A percentile compares a stretch with the other conserved stretches of the same genome.
Conservation (phyloP, 2,329 filamentous ascomycete genomes). For the Pseudocercospora fuligena region DNA sequence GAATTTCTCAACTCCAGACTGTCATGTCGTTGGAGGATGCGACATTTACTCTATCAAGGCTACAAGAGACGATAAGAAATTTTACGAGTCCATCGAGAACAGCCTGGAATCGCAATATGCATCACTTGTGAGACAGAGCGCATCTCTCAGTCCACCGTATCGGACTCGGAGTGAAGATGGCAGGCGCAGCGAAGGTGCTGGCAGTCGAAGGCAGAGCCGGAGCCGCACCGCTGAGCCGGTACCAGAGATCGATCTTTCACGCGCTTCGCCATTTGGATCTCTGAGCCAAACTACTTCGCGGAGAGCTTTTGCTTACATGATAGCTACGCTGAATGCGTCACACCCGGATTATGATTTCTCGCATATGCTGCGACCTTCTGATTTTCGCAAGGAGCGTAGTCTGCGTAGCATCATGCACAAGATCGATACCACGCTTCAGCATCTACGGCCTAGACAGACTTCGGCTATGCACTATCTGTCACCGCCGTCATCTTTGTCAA, state of each 20-base stretch:
- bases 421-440: constrained; percentile 85
- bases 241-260: constrained; percentile 67
- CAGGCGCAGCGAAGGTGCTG: constrained; percentile 22
- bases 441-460: constrained; percentile 67
- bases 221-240: constrained; percentile 36
- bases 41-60: constrained; percentile 98
- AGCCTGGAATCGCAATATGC: constrained; percentile 91
- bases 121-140: constrained; percentile 81
- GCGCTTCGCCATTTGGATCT: constrained; percentile 89
- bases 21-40: constrained; percentile 89
- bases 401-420: constrained; percentile 82
- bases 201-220: constrained; percentile 43
- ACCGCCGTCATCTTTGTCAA: constrained; percentile 31
- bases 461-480: constrained; percentile 31
- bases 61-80: constrained; percentile 91
- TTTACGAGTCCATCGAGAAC: constrained; percentile 93
- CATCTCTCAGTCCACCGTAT: constrained; percentile 83
- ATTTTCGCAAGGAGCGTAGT: constrained; percentile 85
- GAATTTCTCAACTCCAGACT: constrained; percentile 94
- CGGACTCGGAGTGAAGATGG: constrained; percentile 33
- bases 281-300: constrained; percentile 87
- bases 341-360: constrained; percentile 98
- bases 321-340: constrained; percentile 93
- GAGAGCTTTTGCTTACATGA: constrained; percentile 92
- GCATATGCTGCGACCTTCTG: constrained; percentile 81